Percentiles rank a stretch among this genome's conserved stretches.
Evolutionary conservation across 1,284 basidiomycete genomes (phyloP).

Genomic region (Ganoderma resinaceum): DNA sequence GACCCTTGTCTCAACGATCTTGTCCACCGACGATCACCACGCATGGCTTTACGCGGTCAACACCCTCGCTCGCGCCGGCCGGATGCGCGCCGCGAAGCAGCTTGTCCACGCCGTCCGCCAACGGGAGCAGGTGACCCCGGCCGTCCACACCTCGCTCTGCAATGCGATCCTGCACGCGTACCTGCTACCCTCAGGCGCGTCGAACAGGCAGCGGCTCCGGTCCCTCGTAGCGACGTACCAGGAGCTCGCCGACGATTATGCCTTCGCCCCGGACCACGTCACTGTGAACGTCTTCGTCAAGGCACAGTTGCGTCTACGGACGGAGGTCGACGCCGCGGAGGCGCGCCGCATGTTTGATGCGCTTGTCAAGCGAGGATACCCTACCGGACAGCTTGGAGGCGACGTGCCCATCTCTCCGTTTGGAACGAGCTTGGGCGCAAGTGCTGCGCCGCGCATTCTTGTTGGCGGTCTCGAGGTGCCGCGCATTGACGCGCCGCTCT

Average conservation of each 20-base stretch:
- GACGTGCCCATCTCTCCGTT: not conserved
- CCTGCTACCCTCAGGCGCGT: slow-evolving; percentile 41
- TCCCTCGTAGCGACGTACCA: slow-evolving; percentile 48
- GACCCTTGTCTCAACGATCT: not conserved
- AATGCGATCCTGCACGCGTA: slow-evolving; percentile 62
- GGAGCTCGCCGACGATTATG: slow-evolving; percentile 46
- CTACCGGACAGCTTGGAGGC: slow-evolving; percentile 39
- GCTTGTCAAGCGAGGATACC: slow-evolving; percentile 63
- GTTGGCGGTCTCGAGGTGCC: slow-evolving; percentile 40
- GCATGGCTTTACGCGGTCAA: slow-evolving; percentile 14
- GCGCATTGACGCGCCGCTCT: slow-evolving; percentile 47
- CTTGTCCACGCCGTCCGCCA: slow-evolving; percentile 44
- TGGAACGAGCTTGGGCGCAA: not conserved
- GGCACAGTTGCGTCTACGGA: slow-evolving; percentile 56
- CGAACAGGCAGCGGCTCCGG: slow-evolving; percentile 52
- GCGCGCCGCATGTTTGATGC: slow-evolving; percentile 66
- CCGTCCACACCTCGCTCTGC: slow-evolving; percentile 51
- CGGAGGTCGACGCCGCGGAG: slow-evolving; percentile 46
- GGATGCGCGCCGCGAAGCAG: slow-evolving; percentile 47
- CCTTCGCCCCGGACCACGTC: slow-evolving; percentile 64
- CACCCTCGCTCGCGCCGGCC: slow-evolving; percentile 30
- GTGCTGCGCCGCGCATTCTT: not conserved
- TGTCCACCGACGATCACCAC: not conserved
- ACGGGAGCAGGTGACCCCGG: slow-evolving; percentile 37
- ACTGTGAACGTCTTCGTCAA: slow-evolving; percentile 72